phyloP scores from a whole-genome alignment of 305 asterid species.

The Fraxinus nigra region DNA sequence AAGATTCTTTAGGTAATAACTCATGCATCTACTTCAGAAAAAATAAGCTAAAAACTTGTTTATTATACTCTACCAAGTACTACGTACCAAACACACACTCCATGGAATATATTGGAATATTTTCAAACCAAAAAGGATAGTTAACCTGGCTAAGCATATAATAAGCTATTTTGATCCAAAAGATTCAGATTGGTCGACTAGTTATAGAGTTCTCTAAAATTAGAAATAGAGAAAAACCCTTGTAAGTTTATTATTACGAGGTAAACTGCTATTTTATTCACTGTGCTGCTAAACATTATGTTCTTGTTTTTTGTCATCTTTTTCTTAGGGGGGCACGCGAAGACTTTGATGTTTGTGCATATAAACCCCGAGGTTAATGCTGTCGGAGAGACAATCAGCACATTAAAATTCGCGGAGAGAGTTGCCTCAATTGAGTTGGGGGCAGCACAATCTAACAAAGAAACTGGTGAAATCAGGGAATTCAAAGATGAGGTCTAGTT shows the following conservation, averaged over 20 bases:
- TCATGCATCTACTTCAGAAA: background rate
- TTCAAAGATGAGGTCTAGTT: constrained; percentile 72
- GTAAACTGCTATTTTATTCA: background rate
- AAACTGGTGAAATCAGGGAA: constrained; percentile 69
- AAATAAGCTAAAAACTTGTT: background rate
- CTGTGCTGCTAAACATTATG: background rate
- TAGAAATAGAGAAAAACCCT: background rate
- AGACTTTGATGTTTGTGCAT: constrained; percentile 90
- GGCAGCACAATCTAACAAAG: constrained; percentile 78
- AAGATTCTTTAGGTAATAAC: constrained; percentile 75
- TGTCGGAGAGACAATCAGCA: constrained; percentile 82
- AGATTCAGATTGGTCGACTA: background rate
- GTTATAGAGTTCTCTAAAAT: background rate
- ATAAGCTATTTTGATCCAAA: background rate
- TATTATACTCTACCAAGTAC: background rate
- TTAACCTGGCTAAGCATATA: background rate
- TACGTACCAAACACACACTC: background rate
- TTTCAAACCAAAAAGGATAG: background rate
- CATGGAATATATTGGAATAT: background rate
- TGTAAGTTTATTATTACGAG: background rate
- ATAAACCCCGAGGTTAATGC: constrained; percentile 77
- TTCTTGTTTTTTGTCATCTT: constrained; percentile 12
- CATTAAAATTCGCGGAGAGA: constrained; percentile 84
- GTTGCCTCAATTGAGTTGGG: constrained; percentile 84
- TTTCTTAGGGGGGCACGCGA: constrained; percentile 78